Base-by-base conservation (phyloP, 148 eudicot genomes). In the Heliosperma pusillum region DNA sequence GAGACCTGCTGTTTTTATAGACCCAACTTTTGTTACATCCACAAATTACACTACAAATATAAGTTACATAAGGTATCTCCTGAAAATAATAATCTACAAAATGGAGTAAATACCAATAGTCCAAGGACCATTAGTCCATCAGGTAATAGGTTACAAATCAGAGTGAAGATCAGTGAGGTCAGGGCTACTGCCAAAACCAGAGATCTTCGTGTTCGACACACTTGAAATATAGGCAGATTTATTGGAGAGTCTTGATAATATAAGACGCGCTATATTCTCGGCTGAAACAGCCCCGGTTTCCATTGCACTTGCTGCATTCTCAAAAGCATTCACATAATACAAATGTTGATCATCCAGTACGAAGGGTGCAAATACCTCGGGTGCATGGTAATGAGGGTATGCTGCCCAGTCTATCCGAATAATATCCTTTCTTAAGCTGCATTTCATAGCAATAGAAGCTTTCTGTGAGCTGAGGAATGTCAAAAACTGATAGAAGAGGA, bases 231-330 rank as follows among this genome's bases (percentile, higher is more conserved):
- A 19, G 36, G 17, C 50, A 44, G 10, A 29, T 61, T 73, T 33
- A 8, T 73, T 72, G 25, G 88, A 77, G 59, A 88, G 72, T 80
- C 97, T 86, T 17, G 91, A 86, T 22, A 90, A 80, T 72, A 94
- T 88, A 25, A 92, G 84, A 20, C 98, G 85, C 19, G 98, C 93
- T 68, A 94, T 83, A 80, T 94, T 94, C 82, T 94, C 98, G 17
- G 97, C 97, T 0, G 98, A 82, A 76, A 94, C 98, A 26, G 97
- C 97, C 70, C 98, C 83, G 4, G 96, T 90, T 78, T 94, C 97
- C 97, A 94, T 90, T 66, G 97, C 88, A 76, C 97, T 92, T 26
- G 98, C 96, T 69, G 96, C 98, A 81, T 87, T 95, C 85, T 95
- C 98, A 52, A 95, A 95, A 27, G 98, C 90, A 85, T 95, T 95